A percentile compares a stretch with the other conserved stretches of the same genome.
Evolutionary conservation across 306 rosid species (phyloP).

Genomic region (Acacia confusa): DNA sequence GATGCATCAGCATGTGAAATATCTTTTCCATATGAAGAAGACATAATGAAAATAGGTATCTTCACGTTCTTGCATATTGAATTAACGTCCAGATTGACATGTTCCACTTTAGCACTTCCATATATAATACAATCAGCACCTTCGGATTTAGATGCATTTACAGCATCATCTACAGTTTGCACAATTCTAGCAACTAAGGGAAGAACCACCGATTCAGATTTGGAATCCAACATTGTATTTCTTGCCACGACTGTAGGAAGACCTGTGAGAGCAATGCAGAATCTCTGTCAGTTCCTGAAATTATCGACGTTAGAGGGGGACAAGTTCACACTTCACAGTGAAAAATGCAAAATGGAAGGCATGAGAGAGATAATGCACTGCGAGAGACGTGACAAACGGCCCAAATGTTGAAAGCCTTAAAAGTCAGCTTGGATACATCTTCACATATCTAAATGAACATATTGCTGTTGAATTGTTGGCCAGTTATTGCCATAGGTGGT

Average conservation of each 20-base stretch:
- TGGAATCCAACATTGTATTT: conserved; percentile 75
- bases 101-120: conserved; percentile 40
- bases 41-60: conserved; percentile 70
- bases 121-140: conserved; percentile 95
- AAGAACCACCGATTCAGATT: conserved; percentile 69
- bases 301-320: background rate
- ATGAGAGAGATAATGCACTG: background rate
- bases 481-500: background rate
- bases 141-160: conserved; percentile 77
- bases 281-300: background rate
- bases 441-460: background rate
- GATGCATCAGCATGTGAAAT: conserved; percentile 47
- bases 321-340: background rate
- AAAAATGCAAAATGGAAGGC: background rate
- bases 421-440: background rate
- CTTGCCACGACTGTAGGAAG: conserved; percentile 95
- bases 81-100: conserved; percentile 32
- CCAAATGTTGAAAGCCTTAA: background rate
- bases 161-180: conserved; percentile 58
- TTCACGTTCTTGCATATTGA: conserved; percentile 62
- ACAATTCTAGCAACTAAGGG: conserved; percentile 91
- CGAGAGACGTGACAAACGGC: background rate
- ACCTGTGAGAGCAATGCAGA: conserved; percentile 47
- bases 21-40: conserved; percentile 37
- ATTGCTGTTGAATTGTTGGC: background rate